Percentiles rank a stretch among this genome's conserved stretches.
Conservation (phyloP, 176 grass and related monocot genomes). For the Paspalum notatum region DNA sequence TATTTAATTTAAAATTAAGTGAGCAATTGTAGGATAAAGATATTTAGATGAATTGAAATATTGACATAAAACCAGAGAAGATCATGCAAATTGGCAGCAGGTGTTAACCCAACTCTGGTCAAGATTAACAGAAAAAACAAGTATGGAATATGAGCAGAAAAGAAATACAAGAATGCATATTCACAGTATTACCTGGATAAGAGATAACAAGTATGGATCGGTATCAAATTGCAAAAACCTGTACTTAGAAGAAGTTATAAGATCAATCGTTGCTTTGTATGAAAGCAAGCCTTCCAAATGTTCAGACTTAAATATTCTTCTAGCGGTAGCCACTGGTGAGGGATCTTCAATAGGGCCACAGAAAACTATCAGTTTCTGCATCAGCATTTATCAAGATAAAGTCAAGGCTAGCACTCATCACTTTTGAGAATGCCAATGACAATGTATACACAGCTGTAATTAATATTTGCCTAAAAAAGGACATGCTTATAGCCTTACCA, state of each 20-base stretch:
- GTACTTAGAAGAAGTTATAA: conserved; percentile 76
- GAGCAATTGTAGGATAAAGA: background rate
- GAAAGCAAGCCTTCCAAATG: conserved; percentile 78
- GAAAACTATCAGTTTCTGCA: conserved; percentile 83
- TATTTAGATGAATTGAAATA: background rate
- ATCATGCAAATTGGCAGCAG: conserved; percentile 27
- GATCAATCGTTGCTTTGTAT: conserved; percentile 68
- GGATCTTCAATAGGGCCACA: conserved; percentile 86
- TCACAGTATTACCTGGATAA: conserved; percentile 86
- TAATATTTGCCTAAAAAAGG: conserved; percentile 20
- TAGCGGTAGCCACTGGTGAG: conserved; percentile 58
- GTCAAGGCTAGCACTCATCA: conserved; percentile 29
- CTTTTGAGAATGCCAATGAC: conserved; percentile 29
- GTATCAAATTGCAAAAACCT: conserved; percentile 75
- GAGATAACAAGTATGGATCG: conserved; percentile 77
- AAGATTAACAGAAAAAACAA: conserved; percentile 5
- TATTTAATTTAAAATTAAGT: conserved; percentile 32
- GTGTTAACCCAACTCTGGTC: conserved; percentile 13
- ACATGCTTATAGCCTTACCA: conserved; percentile 48
- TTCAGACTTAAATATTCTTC: conserved; percentile 62
- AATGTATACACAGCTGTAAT: conserved; percentile 27
- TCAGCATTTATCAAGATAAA: conserved; percentile 42
- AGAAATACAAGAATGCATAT: conserved; percentile 33
- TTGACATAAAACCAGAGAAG: conserved; percentile 28
- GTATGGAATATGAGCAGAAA: conserved; percentile 26